A percentile compares a stretch with the other conserved stretches of the same genome.
Conservation (phyloP, 805 yeast genomes). For the Millerozyma acaciae region DNA sequence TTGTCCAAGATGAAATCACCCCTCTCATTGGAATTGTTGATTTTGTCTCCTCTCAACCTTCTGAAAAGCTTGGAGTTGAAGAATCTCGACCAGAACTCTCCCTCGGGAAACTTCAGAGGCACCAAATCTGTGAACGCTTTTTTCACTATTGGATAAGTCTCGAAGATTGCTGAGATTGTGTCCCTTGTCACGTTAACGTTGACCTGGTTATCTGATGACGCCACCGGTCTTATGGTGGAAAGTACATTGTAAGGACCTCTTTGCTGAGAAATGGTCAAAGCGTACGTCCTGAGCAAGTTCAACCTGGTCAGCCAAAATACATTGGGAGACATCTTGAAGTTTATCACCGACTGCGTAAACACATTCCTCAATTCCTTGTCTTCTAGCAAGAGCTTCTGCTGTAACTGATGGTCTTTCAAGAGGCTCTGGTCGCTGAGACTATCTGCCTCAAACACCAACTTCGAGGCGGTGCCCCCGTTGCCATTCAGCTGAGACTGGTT, state of each 20-base stretch:
- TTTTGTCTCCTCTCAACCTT: slow-evolving; percentile 82
- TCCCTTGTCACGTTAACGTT: slow-evolving; percentile 90
- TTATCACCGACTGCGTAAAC: slow-evolving; percentile 85
- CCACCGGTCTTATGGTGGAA: slow-evolving; percentile 90
- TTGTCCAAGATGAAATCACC: slow-evolving; percentile 84
- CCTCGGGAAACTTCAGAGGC: slow-evolving; percentile 75
- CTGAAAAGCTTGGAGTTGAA: slow-evolving; percentile 87
- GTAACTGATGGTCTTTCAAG: slow-evolving; percentile 69
- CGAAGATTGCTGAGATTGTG: slow-evolving; percentile 82
- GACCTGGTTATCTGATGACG: slow-evolving; percentile 88
- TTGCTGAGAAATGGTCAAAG: slow-evolving; percentile 78
- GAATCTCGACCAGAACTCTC: slow-evolving; percentile 94
- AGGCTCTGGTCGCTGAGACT: slow-evolving; percentile 44
- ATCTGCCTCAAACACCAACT: slow-evolving; percentile 20
- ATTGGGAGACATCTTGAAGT: slow-evolving; percentile 67
- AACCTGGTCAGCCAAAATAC: slow-evolving; percentile 87
- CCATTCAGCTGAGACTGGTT: not conserved
- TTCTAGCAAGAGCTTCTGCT: slow-evolving; percentile 69
- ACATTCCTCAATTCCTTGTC: slow-evolving; percentile 66
- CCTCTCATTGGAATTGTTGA: slow-evolving; percentile 63
- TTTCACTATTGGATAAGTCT: slow-evolving; percentile 87
- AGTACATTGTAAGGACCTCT: slow-evolving; percentile 92
- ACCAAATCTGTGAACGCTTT: slow-evolving; percentile 88
- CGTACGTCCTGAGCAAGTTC: slow-evolving; percentile 77
- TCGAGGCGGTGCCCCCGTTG: slow-evolving; percentile 9